Evolutionary conservation across 371 early-diverging fungal genomes (phyloP).

Genomic region (Rhizopus delemar): DNA sequence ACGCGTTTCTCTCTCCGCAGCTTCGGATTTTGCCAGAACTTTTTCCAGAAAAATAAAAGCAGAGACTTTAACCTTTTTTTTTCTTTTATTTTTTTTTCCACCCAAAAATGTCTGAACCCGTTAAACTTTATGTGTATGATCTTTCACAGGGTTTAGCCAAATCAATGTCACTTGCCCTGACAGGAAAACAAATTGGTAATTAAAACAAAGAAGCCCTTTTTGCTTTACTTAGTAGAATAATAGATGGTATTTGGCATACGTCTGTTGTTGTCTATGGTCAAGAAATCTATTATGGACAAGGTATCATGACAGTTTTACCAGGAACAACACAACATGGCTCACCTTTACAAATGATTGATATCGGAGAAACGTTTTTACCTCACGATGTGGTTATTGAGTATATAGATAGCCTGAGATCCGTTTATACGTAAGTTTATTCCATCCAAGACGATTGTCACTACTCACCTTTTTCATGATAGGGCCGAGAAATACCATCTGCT

Average conservation of each 20-base stretch:
- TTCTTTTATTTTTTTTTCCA: background rate
- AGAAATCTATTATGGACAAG: slow-evolving; percentile 88
- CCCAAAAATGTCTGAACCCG: slow-evolving; percentile 37
- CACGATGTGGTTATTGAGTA: slow-evolving; percentile 77
- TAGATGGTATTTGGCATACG: slow-evolving; percentile 89
- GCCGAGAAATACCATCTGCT: slow-evolving; percentile 87
- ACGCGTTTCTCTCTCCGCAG: too few species aligned
- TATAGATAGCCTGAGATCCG: slow-evolving; percentile 63
- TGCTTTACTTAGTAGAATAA: background rate
- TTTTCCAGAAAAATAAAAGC: too few species aligned
- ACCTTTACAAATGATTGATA: slow-evolving; percentile 71
- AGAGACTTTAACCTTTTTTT: too few species aligned
- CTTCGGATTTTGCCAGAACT: too few species aligned
- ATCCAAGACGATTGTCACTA: background rate
- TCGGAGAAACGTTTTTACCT: slow-evolving; percentile 85
- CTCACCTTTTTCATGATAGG: slow-evolving; percentile 13
- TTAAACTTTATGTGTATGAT: slow-evolving; percentile 78
- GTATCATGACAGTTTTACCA: slow-evolving; percentile 62
- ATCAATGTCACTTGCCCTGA: slow-evolving; percentile 61
- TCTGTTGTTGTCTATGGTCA: slow-evolving; percentile 84
- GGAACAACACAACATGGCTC: slow-evolving; percentile 71
- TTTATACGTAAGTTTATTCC: slow-evolving; percentile 56
- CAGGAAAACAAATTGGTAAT: slow-evolving; percentile 71
- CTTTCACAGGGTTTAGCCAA: slow-evolving; percentile 74
- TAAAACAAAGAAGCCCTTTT: background rate